Evolutionary conservation across 176 grass and related monocot species (phyloP).

Genomic region (Aegilops sharonensis): DNA sequence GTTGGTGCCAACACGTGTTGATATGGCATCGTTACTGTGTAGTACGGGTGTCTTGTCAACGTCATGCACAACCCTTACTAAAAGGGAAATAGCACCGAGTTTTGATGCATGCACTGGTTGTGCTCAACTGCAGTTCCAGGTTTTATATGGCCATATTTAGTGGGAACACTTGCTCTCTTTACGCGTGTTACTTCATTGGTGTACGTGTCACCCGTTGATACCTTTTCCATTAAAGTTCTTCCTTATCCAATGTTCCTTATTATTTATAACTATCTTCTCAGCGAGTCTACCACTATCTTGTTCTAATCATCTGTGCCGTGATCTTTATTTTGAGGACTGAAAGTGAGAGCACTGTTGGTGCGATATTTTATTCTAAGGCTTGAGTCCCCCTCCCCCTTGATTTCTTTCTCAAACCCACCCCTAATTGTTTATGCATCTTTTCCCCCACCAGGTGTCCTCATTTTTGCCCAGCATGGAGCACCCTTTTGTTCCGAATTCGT

Average conservation of each 20-base stretch:
- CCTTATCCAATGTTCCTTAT: neutral
- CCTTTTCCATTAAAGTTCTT: neutral
- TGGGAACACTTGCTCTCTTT: neutral
- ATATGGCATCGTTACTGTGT: neutral
- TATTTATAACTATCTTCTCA: neutral
- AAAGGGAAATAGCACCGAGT: conserved; percentile 5
- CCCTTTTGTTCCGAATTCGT: conserved; percentile 47
- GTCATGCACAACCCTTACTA: neutral
- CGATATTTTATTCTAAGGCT: neutral
- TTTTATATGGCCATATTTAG: conserved; percentile 1
- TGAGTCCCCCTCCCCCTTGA: neutral
- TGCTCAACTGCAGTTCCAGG: neutral
- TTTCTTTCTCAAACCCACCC: neutral
- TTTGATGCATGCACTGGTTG: conserved; percentile 19
- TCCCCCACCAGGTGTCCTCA: conserved; percentile 56
- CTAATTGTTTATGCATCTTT: conserved; percentile 11
- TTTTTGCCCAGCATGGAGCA: conserved; percentile 82
- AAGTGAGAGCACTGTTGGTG: conserved; percentile 13
- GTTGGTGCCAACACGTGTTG: conserved; percentile 10
- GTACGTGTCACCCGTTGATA: neutral
- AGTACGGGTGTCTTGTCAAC: neutral
- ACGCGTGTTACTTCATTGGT: neutral
- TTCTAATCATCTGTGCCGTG: conserved; percentile 4
- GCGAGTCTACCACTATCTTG: conserved; percentile 3
- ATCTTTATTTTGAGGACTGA: conserved; percentile 14